A percentile compares a stretch with the other conserved stretches of the same genome.
Conservation (phyloP, 2,329 filamentous ascomycete genomes). For the Thermothelomyces thermophilus region DNA sequence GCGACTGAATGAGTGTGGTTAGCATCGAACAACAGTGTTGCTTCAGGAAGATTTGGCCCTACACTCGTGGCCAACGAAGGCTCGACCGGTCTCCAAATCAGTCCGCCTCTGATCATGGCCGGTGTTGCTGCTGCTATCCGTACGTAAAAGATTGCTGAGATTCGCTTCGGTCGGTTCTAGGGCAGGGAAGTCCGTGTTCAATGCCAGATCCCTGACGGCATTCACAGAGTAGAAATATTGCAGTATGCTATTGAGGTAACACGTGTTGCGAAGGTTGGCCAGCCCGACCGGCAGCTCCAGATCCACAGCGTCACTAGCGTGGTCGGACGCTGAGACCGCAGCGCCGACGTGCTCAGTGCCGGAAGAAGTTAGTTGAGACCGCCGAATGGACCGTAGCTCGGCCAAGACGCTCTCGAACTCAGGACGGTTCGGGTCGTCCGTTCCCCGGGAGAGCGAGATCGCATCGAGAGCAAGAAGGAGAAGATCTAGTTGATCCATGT, state of each 20-base stretch:
- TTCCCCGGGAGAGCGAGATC: slow-evolving; percentile 4
- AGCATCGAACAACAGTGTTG: neutral
- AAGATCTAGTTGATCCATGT: slow-evolving; percentile 10
- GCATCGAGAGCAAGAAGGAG: slow-evolving; percentile 20
- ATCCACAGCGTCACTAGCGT: slow-evolving; percentile 9
- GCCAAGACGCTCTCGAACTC: slow-evolving; percentile 13
- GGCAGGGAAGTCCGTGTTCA: slow-evolving; percentile 65
- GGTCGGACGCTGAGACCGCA: neutral
- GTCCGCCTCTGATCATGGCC: slow-evolving; percentile 26
- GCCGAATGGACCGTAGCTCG: slow-evolving; percentile 10
- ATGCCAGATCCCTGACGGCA: slow-evolving; percentile 71
- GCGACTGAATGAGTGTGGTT: slow-evolving; percentile 49
- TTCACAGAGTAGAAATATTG: slow-evolving; percentile 92
- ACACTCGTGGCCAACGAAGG: slow-evolving; percentile 60
- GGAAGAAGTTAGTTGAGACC: neutral
- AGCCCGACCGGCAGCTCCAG: slow-evolving; percentile 67
- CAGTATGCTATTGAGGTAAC: slow-evolving; percentile 92
- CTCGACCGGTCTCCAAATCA: slow-evolving; percentile 34
- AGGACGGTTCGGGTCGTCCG: slow-evolving; percentile 10
- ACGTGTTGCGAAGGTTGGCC: slow-evolving; percentile 93
- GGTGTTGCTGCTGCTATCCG: slow-evolving; percentile 30
- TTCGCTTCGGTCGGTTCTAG: slow-evolving; percentile 60
- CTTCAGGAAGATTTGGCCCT: slow-evolving; percentile 34
- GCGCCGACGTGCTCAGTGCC: neutral
- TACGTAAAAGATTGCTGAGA: slow-evolving; percentile 66